Percentiles rank a stretch among this genome's conserved stretches.
Conservation (phyloP, 495 filamentous ascomycete genomes). For the Penicillium bovifimosum region DNA sequence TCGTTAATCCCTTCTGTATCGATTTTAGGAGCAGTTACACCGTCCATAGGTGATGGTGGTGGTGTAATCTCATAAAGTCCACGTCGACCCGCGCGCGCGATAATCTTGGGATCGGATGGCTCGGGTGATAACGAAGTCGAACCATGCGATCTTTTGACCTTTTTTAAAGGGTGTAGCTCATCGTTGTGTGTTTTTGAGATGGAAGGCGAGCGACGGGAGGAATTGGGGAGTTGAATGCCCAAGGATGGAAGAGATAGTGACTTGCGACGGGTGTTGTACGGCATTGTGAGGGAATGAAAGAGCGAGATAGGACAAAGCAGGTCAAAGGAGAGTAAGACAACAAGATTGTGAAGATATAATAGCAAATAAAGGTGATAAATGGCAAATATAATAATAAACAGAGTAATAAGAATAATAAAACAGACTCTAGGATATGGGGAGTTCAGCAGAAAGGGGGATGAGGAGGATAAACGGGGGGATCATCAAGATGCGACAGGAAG, state of each 20-base stretch:
- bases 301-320: conserved; percentile 9
- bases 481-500: conserved; percentile 21
- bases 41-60: conserved; percentile 71
- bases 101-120: conserved; percentile 33
- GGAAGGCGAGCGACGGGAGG: conserved; percentile 66
- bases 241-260: conserved; percentile 89
- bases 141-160: conserved; percentile 76
- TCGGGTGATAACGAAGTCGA: conserved; percentile 49
- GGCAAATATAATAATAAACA: conserved; percentile 18
- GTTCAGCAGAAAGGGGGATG: conserved; percentile 10
- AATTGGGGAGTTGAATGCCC: conserved; percentile 84
- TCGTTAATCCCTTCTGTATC: conserved; percentile 88
- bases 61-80: conserved; percentile 68
- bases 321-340: conserved; percentile 13
- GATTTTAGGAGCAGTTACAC: conserved; percentile 55
- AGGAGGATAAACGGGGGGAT: conserved; percentile 7
- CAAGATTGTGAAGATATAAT: conserved; percentile 26
- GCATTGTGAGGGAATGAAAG: conserved; percentile 52
- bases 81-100: conserved; percentile 43
- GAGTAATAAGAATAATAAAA: conserved; percentile 19
- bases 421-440: conserved; percentile 14
- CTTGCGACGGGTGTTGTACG: conserved; percentile 97
- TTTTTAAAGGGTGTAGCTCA: conserved; percentile 67
- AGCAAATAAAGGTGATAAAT: conserved; percentile 9
- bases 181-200: conserved; percentile 48